Base-by-base conservation (phyloP, 495 filamentous ascomycete genomes). In the Filosporella fistucella region DNA sequence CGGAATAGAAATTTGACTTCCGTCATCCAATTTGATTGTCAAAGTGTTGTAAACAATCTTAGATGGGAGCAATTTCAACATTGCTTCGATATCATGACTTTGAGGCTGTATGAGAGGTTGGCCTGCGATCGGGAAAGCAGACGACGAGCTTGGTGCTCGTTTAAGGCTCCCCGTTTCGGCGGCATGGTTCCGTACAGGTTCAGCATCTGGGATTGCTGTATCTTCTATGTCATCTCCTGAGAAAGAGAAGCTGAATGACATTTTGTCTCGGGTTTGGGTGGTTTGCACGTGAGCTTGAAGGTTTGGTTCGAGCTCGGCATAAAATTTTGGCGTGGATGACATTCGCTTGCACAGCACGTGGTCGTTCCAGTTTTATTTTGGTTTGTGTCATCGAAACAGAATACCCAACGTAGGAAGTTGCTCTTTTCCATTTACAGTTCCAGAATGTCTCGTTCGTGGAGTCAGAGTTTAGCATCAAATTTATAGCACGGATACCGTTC, bases 161-260 rank as follows among this genome's bases (percentile, higher is more conserved):
- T 36, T 32, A n/a, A 61, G 35, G 2, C 47, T 47, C 42, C 50
- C 40, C 21, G 52, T 45, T 36, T 58, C 55, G 12, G 48, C 45
- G 11, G 47, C 48, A 29, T 49, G 38, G 16, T 40, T 50, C 40
- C 37, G 16, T 38, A 51, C 46, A 14, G 45, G 38, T 17, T 47
- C 26, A 47, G 55, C 28, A 34, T 64, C 61, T 44, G 62, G 57
- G 22, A 69, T 52, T 39, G 68, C 72, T 45, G 77, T 77, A 14
- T 78, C 71, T 49, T 90, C 87, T 69, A 90, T 91, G 58, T 94
- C 89, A 54, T 94, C 88, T 8, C 85, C 88, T 1, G 76, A 76
- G 62, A 95, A 94, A 25, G 81, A 82, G 56, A 95, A 95, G 51
- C 76, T 85, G 65, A 95, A 93, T 38, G 55, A 43, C 56, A 59